phyloP scores from a whole-genome alignment of 2,329 filamentous ascomycete species.

The Aspergillus jensenii region DNA sequence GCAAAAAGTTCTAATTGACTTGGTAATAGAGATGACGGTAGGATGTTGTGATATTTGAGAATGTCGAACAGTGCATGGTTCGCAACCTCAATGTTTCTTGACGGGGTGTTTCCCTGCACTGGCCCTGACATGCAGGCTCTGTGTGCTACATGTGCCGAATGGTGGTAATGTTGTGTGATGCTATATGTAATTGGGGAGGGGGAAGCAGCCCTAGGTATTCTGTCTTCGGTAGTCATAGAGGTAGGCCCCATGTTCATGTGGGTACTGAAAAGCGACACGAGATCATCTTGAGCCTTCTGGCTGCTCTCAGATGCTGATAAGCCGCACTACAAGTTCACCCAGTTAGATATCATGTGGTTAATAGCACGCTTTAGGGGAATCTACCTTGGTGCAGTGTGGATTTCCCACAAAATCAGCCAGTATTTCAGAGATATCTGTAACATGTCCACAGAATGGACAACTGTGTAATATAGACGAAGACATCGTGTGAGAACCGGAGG shows the following conservation, averaged over 20 bases:
- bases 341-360: slow-evolving; percentile 24
- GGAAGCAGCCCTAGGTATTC: slow-evolving; percentile 28
- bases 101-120: slow-evolving; percentile 17
- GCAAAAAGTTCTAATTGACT: slow-evolving; percentile 78
- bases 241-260: slow-evolving; percentile 63
- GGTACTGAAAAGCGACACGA: slow-evolving; percentile 74
- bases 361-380: slow-evolving; percentile 14
- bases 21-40: slow-evolving; percentile 66
- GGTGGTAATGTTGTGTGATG: slow-evolving; percentile 80
- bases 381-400: slow-evolving; percentile 44
- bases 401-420: slow-evolving; percentile 39
- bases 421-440: slow-evolving; percentile 36
- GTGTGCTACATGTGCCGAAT: slow-evolving; percentile 66
- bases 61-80: slow-evolving; percentile 49
- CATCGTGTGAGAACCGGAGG: slow-evolving; percentile 27
- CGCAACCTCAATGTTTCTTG: slow-evolving; percentile 24
- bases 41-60: slow-evolving; percentile 50
- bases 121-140: slow-evolving; percentile 48
- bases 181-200: slow-evolving; percentile 64
- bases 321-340: slow-evolving; percentile 37
- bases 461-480: slow-evolving; percentile 39
- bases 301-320: slow-evolving; percentile 43
- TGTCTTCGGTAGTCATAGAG: slow-evolving; percentile 31
- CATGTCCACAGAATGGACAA: slow-evolving; percentile 40
- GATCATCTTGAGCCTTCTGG: slow-evolving; percentile 74